Conservation (phyloP, 2,329 filamentous ascomycete species). For the Penicillium frequentans region DNA sequence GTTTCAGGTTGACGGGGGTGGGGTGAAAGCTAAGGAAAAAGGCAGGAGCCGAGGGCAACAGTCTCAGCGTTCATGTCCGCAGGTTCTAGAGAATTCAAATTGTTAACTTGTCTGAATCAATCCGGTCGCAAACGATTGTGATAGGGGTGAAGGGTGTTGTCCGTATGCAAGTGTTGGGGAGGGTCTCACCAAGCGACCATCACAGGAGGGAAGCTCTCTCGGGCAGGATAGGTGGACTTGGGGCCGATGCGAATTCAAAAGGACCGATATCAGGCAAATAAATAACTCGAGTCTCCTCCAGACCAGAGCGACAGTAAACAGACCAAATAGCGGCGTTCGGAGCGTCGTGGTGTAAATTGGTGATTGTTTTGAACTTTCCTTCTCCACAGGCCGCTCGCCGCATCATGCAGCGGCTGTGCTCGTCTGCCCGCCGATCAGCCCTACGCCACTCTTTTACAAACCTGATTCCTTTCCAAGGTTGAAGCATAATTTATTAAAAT, state of each 20-base stretch:
- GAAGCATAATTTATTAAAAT: background rate
- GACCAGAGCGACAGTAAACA: background rate
- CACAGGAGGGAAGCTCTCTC: conserved; percentile 21
- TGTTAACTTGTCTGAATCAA: conserved; percentile 12
- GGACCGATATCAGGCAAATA: background rate
- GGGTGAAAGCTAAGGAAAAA: conserved; percentile 23
- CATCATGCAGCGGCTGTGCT: conserved; percentile 37
- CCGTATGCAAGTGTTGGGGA: conserved; percentile 16
- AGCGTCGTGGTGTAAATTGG: conserved; percentile 10
- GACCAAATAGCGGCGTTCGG: conserved; percentile 2
- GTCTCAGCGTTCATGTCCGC: conserved; percentile 35
- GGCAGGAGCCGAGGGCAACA: conserved; percentile 34
- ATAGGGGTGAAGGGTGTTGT: conserved; percentile 1
- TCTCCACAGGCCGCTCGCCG: conserved; percentile 35
- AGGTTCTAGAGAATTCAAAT: conserved; percentile 16
- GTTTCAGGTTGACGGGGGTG: conserved; percentile 24
- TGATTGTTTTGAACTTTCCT: conserved; percentile 39
- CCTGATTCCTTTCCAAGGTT: background rate
- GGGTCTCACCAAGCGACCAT: conserved; percentile 24
- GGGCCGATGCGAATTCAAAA: conserved; percentile 11
- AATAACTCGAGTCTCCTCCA: background rate
- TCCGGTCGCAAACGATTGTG: conserved; percentile 8
- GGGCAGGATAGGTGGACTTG: background rate
- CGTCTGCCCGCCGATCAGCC: conserved; percentile 34
- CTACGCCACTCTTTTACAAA: conserved; percentile 21